Evolutionary conservation across 176 grass and related monocot species (phyloP).

Genomic region (Eleusine coracana): DNA sequence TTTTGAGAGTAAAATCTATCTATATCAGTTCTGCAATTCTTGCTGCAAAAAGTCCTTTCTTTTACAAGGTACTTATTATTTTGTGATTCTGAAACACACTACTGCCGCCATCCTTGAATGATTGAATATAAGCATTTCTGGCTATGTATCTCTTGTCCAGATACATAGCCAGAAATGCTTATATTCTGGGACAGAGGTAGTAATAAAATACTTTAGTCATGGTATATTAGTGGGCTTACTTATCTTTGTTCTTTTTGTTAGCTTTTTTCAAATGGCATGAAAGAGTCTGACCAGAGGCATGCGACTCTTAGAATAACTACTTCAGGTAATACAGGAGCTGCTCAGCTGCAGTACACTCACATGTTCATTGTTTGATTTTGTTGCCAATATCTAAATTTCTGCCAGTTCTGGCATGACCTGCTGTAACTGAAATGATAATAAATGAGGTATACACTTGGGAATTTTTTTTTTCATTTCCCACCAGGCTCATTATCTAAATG

Average conservation of each 20-base stretch:
- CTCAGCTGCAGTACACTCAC: constrained; percentile 19
- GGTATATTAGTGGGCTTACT: constrained; percentile 43
- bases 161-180: not conserved
- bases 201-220: not conserved
- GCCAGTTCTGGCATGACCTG: not conserved
- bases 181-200: not conserved
- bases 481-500: not conserved
- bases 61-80: constrained; percentile 73
- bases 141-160: not conserved
- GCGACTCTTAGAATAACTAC: constrained; percentile 89
- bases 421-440: not conserved
- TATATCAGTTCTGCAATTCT: constrained; percentile 98
- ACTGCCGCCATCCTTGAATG: not conserved
- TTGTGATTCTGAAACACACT: not conserved
- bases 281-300: constrained; percentile 97
- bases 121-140: not conserved
- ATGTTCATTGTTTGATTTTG: not conserved
- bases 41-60: constrained; percentile 99
- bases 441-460: not conserved
- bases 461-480: not conserved
- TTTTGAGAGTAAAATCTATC: constrained; percentile 80
- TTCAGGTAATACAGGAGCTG: constrained; percentile 75
- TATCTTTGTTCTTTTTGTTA: constrained; percentile 47
- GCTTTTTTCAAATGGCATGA: constrained; percentile 99
- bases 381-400: not conserved